Evolutionary conservation across 2,329 filamentous ascomycete species (phyloP).

Genomic region (Exophiala dermatitidis): DNA sequence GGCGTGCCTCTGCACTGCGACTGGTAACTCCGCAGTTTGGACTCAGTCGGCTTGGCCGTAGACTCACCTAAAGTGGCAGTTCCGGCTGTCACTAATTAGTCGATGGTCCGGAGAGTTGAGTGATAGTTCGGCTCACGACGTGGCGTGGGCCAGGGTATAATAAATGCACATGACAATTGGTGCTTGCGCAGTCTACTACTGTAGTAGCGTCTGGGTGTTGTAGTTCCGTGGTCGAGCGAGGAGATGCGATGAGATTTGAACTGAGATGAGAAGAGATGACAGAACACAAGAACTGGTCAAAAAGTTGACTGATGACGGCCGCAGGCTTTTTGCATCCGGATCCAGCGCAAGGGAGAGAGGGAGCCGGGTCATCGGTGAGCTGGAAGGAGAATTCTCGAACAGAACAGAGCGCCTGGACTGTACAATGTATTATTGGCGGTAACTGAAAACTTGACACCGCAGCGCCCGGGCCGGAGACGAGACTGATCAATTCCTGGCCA

Average conservation of each 20-base stretch:
- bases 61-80: slow-evolving; percentile 7
- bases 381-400: neutral
- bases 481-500: neutral
- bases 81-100: neutral
- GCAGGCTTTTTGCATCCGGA: too few relatives aligned
- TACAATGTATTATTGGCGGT: neutral
- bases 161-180: neutral
- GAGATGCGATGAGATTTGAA: neutral
- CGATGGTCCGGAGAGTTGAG: neutral
- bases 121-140: slow-evolving; percentile 6
- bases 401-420: neutral
- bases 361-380: neutral
- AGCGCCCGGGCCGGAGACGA: neutral
- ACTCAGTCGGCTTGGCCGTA: slow-evolving; percentile 1
- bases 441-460: neutral
- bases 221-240: neutral
- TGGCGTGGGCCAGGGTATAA: neutral
- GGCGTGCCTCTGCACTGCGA: neutral
- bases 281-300: too few relatives aligned
- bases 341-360: too few relatives aligned
- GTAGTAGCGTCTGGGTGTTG: neutral
- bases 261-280: too few relatives aligned
- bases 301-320: too few relatives aligned
- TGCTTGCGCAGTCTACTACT: neutral
- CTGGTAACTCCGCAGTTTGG: slow-evolving; percentile 7